Conservation (phyloP, 1,139 yeast species). For the Diutina rugosa region DNA sequence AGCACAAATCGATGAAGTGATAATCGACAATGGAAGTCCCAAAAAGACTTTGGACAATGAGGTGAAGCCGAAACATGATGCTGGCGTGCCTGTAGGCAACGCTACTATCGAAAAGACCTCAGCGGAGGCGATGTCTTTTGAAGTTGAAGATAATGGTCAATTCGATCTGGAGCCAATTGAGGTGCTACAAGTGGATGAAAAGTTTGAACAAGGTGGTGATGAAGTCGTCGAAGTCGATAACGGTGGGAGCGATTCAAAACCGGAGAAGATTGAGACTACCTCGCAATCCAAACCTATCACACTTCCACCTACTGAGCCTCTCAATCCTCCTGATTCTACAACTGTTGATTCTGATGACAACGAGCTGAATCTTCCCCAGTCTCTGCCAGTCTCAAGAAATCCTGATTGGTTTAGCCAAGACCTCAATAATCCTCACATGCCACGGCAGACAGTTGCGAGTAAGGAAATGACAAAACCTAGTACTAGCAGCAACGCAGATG, state of each 20-base stretch:
- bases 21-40: not conserved
- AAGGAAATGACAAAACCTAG: constrained; percentile 4
- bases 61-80: not conserved
- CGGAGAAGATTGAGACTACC: not conserved
- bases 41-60: not conserved
- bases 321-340: not conserved
- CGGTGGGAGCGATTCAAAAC: not conserved
- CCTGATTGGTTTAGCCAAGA: constrained; percentile 23
- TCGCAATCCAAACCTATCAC: not conserved
- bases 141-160: not conserved
- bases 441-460: constrained; percentile 4
- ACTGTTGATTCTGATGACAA: not conserved
- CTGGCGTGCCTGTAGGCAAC: not conserved
- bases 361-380: not conserved
- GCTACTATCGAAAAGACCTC: too few relatives aligned
- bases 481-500: constrained; percentile 24
- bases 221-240: not conserved
- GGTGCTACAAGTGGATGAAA: not conserved
- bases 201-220: not conserved
- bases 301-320: not conserved
- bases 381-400: constrained; percentile 4
- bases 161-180: not conserved
- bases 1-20: not conserved
- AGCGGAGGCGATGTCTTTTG: not conserved
- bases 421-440: constrained; percentile 4